These are phyloP conservation scores for Solidago caesia DNA, from an alignment of 129 eudicot genomes.

Conservation along the genomic window DNA sequence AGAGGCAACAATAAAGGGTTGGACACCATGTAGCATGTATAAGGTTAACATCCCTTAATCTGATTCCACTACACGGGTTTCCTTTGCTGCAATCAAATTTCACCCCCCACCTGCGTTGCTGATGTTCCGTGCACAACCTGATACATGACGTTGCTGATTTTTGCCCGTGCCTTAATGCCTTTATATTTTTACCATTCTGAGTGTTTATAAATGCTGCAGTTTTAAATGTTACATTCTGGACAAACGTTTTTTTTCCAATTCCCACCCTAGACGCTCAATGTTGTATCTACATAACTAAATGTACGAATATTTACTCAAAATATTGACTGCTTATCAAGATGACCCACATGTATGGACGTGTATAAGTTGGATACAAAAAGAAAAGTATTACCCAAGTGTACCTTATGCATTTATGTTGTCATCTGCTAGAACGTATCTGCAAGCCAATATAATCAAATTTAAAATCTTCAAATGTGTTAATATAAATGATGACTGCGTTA, in stretches of 20 bases:
- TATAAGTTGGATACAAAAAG: neutral
- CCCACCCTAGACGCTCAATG: slow-evolving; percentile 52
- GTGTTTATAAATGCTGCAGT: slow-evolving; percentile 33
- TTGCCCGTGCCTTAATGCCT: slow-evolving; percentile 41
- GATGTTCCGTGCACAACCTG: slow-evolving; percentile 23
- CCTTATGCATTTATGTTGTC: no score
- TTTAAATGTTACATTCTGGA: slow-evolving; percentile 48
- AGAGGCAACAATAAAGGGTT: no score
- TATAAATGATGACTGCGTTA: no score
- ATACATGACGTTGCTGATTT: slow-evolving; percentile 8
- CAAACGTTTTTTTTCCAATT: slow-evolving; percentile 38
- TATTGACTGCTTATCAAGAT: no score
- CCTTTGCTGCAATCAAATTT: slow-evolving; percentile 34
- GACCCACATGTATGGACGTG: neutral
- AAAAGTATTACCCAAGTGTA: neutral
- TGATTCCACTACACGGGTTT: slow-evolving; percentile 43
- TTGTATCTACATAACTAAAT: slow-evolving; percentile 22
- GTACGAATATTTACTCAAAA: neutral
- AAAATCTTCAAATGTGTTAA: no score
- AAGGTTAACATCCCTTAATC: slow-evolving; percentile 36
- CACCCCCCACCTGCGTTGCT: slow-evolving; percentile 22
- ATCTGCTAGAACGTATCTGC: no score
- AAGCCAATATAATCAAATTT: no score
- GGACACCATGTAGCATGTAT: no score
- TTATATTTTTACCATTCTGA: slow-evolving; percentile 47